A percentile compares a stretch with the other conserved stretches of the same genome.
Conservation (phyloP, 1,139 yeast genomes). For the Sugiyamaella paludigena region DNA sequence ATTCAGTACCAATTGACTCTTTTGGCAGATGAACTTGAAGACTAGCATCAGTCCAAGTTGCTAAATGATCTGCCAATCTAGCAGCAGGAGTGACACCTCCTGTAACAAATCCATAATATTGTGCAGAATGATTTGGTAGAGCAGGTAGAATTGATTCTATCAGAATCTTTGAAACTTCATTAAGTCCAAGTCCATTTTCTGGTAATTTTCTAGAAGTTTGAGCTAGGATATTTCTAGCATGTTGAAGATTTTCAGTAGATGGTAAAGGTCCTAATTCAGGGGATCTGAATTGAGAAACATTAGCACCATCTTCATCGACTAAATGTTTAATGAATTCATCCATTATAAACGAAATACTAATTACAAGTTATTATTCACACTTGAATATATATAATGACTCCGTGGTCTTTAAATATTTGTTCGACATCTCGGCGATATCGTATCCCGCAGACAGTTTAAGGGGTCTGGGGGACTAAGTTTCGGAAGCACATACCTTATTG, state of each 20-base stretch:
- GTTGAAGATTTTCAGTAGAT: neutral
- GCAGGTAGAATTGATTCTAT: slow-evolving; percentile 24
- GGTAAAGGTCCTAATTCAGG: slow-evolving; percentile 15
- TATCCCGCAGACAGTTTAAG: too few species aligned
- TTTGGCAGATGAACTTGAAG: slow-evolving; percentile 23
- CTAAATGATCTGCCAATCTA: slow-evolving; percentile 28
- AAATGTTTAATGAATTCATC: slow-evolving; percentile 4
- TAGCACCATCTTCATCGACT: neutral
- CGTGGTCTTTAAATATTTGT: too few species aligned
- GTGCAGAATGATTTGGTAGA: slow-evolving; percentile 25
- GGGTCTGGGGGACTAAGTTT: too few species aligned
- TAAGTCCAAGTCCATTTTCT: slow-evolving; percentile 23
- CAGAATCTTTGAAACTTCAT: slow-evolving; percentile 18
- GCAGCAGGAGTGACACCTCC: slow-evolving; percentile 35
- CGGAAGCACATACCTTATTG: too few species aligned
- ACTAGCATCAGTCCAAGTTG: slow-evolving; percentile 28
- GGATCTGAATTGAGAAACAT: slow-evolving; percentile 3
- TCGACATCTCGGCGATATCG: too few species aligned
- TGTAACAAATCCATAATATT: slow-evolving; percentile 32
- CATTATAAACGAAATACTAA: too few species aligned
- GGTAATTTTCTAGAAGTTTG: slow-evolving; percentile 11
- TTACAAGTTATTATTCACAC: too few species aligned
- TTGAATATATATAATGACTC: too few species aligned
- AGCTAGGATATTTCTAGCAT: slow-evolving; percentile 9
- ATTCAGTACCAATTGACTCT: slow-evolving; percentile 26